These are phyloP conservation scores for Podospora australis DNA, from an alignment of 495 filamentous ascomycete species.

Conservation along the genomic window DNA sequence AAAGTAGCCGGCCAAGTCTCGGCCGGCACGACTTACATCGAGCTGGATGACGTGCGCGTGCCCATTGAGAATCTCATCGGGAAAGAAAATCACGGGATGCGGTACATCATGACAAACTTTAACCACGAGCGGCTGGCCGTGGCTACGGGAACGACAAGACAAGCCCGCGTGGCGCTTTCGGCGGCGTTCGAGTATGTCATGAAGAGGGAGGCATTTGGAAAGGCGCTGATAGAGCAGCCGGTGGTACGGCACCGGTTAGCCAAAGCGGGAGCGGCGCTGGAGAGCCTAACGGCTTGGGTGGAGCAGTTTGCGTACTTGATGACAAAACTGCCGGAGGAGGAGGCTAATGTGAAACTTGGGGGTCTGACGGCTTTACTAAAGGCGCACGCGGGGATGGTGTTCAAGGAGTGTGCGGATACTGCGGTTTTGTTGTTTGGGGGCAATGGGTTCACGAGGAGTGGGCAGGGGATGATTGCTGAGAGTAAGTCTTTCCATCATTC, in stretches of 20 bases:
- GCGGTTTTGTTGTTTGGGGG: conserved; percentile 68
- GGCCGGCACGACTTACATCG: conserved; percentile 68
- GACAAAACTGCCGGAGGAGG: conserved; percentile 53
- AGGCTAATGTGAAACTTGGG: conserved; percentile 58
- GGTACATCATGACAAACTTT: conserved; percentile 77
- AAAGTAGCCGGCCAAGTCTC: conserved; percentile 54
- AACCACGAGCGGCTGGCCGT: conserved; percentile 72
- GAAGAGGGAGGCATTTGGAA: conserved; percentile 70
- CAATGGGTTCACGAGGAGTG: conserved; percentile 61
- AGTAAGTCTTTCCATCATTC: conserved; percentile 32
- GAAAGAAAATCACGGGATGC: conserved; percentile 65
- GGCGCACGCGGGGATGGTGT: conserved; percentile 61
- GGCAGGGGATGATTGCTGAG: conserved; percentile 66
- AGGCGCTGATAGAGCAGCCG: conserved; percentile 63
- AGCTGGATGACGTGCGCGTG: conserved; percentile 66
- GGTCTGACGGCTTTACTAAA: conserved; percentile 65
- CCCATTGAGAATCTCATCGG: conserved; percentile 64
- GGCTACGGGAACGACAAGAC: conserved; percentile 54
- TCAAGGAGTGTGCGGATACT: conserved; percentile 62
- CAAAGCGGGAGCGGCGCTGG: conserved; percentile 61
- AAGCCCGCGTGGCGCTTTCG: conserved; percentile 57
- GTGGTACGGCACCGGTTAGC: conserved; percentile 68
- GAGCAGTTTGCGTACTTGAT: conserved; percentile 71
- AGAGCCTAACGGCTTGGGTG: conserved; percentile 66
- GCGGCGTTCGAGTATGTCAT: conserved; percentile 62